A percentile compares a stretch with the other conserved stretches of the same genome.
Conservation (phyloP, 2,329 filamentous ascomycete genomes). For the Pezicula radicicola region DNA sequence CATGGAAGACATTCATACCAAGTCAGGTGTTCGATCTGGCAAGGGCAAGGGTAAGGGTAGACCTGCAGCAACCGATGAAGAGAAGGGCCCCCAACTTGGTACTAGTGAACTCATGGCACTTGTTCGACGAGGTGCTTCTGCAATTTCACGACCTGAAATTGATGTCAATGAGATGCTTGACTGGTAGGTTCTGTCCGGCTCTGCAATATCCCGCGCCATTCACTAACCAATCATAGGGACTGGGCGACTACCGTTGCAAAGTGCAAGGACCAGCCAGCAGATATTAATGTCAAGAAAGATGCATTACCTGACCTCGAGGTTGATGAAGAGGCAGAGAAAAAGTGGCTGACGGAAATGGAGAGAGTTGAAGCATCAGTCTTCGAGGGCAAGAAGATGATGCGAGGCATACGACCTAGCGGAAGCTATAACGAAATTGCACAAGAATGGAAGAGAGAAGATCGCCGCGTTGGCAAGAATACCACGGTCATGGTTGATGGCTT, state of each 20-base stretch:
- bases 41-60: slow-evolving; percentile 26
- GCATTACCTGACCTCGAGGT: slow-evolving; percentile 26
- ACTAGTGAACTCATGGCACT: slow-evolving; percentile 50
- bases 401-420: slow-evolving; percentile 26
- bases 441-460: slow-evolving; percentile 40
- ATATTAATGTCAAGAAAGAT: slow-evolving; percentile 34
- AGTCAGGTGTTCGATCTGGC: slow-evolving; percentile 18
- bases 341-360: slow-evolving; percentile 54
- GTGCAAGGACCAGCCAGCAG: slow-evolving; percentile 48
- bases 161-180: slow-evolving; percentile 52
- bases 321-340: slow-evolving; percentile 45
- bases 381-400: slow-evolving; percentile 48
- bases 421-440: slow-evolving; percentile 30
- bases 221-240: slow-evolving; percentile 33
- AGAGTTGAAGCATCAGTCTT: slow-evolving; percentile 55
- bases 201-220: not conserved
- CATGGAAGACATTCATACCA: slow-evolving; percentile 50
- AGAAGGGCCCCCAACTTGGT: slow-evolving; percentile 48
- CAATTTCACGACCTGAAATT: slow-evolving; percentile 47
- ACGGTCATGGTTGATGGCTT: slow-evolving; percentile 55
- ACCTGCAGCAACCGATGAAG: slow-evolving; percentile 23
- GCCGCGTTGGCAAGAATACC: slow-evolving; percentile 53
- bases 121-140: slow-evolving; percentile 50
- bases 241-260: slow-evolving; percentile 50
- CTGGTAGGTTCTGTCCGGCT: slow-evolving; percentile 31